Evolutionary conservation across 164 flowering plant genomes (phyloP).

Genomic region (Piper longum): DNA sequence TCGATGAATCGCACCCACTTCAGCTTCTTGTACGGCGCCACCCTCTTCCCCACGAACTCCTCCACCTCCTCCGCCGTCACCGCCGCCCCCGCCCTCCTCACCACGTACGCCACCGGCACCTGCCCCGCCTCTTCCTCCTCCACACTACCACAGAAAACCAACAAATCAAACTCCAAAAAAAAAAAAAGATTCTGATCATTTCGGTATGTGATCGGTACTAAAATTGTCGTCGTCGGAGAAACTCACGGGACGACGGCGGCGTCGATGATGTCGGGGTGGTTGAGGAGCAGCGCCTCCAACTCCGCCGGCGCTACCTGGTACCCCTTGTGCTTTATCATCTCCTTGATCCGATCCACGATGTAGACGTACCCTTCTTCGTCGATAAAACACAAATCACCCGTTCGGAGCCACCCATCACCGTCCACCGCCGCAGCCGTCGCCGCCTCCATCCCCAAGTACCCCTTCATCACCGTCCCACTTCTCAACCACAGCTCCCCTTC

Average conservation of each 20-base stretch:
- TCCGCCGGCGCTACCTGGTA: conserved; percentile 83
- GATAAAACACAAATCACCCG: conserved; percentile 64
- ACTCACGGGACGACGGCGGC: conserved; percentile 71
- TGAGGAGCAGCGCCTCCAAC: conserved; percentile 45
- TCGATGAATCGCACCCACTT: conserved; percentile 36
- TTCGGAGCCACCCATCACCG: conserved; percentile 51
- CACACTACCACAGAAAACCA: conserved; percentile 18
- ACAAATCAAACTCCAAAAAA: background rate
- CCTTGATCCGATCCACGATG: conserved; percentile 65
- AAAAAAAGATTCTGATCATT: background rate
- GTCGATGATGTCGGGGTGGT: conserved; percentile 45
- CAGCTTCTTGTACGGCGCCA: conserved; percentile 62
- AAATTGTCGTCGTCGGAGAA: conserved; percentile 4
- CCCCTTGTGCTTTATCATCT: conserved; percentile 70
- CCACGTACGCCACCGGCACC: conserved; percentile 62
- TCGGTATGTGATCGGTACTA: background rate
- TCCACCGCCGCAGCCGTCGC: conserved; percentile 38
- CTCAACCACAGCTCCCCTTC: conserved; percentile 64
- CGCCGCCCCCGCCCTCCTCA: conserved; percentile 27
- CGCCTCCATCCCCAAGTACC: conserved; percentile 37
- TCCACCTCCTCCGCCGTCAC: conserved; percentile 44
- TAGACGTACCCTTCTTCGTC: conserved; percentile 47
- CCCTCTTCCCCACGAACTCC: conserved; percentile 43
- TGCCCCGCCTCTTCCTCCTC: conserved; percentile 65
- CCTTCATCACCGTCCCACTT: conserved; percentile 53